phyloP scores from a whole-genome alignment of 306 rosid genomes.

The Dryas octopetala region DNA sequence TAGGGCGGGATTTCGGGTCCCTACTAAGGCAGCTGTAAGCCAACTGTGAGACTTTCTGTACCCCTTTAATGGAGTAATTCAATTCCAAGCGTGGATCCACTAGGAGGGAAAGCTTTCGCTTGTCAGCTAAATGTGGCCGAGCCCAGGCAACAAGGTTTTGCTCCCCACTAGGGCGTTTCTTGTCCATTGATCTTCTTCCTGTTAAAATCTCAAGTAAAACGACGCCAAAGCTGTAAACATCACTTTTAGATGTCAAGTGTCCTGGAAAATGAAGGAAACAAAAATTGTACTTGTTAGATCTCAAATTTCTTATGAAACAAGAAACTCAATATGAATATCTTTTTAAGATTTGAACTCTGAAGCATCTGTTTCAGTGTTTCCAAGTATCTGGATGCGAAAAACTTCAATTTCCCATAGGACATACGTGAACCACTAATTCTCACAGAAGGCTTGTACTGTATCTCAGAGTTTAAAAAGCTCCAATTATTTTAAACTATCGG shows the following conservation, averaged over 20 bases:
- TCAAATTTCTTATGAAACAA: conserved; percentile 16
- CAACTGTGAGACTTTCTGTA: conserved; percentile 84
- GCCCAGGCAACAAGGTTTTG: conserved; percentile 97
- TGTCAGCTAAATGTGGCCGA: conserved; percentile 79
- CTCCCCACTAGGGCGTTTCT: conserved; percentile 89
- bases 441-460: conserved; percentile 2
- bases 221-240: conserved; percentile 95
- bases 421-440: neutral
- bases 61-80: conserved; percentile 80
- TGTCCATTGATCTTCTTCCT: conserved; percentile 97
- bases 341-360: neutral
- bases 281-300: conserved; percentile 24
- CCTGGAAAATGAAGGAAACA: conserved; percentile 49
- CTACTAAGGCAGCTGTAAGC: conserved; percentile 78
- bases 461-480: conserved; percentile 11
- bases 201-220: conserved; percentile 90
- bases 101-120: conserved; percentile 68
- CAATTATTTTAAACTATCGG: conserved; percentile 22
- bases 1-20: conserved; percentile 85
- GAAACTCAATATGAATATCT: neutral
- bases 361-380: too few species aligned
- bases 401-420: too few species aligned
- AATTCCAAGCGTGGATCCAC: conserved; percentile 89
- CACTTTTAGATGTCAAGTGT: conserved; percentile 90
- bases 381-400: too few species aligned